Evolutionary conservation across 805 yeast species (phyloP), one percentile per base, ranked within the genome.

Genomic region (Metschnikowia hibisci): DNA sequence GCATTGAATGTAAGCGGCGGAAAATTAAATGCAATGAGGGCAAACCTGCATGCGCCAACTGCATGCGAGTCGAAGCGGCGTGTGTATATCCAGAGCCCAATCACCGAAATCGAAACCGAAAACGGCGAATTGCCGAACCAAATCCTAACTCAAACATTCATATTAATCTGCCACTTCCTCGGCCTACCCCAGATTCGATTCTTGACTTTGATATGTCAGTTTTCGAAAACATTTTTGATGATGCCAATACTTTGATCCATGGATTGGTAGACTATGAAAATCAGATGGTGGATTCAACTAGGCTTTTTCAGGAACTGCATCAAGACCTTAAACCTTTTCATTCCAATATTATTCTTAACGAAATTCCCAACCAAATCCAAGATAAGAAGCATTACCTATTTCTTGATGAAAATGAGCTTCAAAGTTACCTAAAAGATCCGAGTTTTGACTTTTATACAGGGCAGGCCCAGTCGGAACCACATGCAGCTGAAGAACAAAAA

Each of bases 1-100:
- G 56, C 43, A 34, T 36, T 8, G 56, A 51, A 46, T 53, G 56
- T 43, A 53, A 53, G 44, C 47, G 55, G 18, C 55, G 56, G 37
- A 53, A 53, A 31, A 47, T 51, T 44, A 53, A 53, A 33, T 53
- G 56, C 38, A 48, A 53, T 36, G 56, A 53, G 44, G 46, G 23
- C 33, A 49, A 42, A 22, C 56, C 56, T 10, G 15, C 16, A n/a
- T 53, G 56, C 38, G 52, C 51, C 15, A 45, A 42, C 34, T 53
- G 56, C 41, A 37, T 23, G 28, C 48, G 53, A 14, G 51, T 44
- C 15, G 32, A 42, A 6, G 27, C 28, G 15, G 30, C 36, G 8
- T 53, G 56, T 34, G 39, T 44, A 14, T 53, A 42, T 23, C 56
- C 55, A 1, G 46, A 15, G 23, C 51, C 48, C 4, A 36, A 28